These are phyloP conservation scores for Akanthomyces muscarius DNA, from an alignment of 2,329 filamentous ascomycete genomes.

Conservation along the genomic window DNA sequence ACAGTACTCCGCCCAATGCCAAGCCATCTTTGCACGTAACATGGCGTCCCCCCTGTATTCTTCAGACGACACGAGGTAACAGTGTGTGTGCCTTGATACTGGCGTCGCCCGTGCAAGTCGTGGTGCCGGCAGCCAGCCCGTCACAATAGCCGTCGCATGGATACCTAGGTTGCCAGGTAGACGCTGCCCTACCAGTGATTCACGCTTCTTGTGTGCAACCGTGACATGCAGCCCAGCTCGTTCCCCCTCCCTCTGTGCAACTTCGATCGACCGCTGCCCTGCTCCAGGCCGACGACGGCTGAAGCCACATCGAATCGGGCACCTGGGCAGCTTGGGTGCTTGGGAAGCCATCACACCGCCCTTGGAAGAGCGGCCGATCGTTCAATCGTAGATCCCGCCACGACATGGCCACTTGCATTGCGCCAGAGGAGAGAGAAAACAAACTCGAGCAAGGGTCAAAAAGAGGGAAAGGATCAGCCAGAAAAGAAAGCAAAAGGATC, in stretches of 20 bases:
- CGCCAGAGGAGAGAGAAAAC: slow-evolving; percentile 4
- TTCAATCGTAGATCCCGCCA: neutral
- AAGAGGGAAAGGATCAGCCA: neutral
- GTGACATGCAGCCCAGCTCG: neutral
- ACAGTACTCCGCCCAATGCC: neutral
- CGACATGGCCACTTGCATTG: neutral
- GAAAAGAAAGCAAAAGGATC: neutral
- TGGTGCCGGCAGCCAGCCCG: too few species aligned
- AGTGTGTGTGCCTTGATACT: neutral
- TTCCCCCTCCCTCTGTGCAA: too few species aligned
- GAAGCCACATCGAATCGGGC: neutral
- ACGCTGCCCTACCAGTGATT: neutral
- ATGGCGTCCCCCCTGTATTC: neutral
- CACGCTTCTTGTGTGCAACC: neutral
- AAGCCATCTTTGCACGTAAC: neutral
- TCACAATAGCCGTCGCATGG: too few species aligned
- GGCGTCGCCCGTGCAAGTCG: too few species aligned
- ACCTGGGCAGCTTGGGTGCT: neutral
- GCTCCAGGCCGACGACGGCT: neutral
- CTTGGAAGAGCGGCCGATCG: too few species aligned
- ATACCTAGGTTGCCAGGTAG: too few species aligned
- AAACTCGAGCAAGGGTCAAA: neutral
- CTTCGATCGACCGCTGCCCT: too few species aligned
- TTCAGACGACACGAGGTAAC: neutral
- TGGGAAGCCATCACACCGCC: neutral